Conservation (phyloP, 164 flowering plant genomes). For the Umbilicus rupestris region DNA sequence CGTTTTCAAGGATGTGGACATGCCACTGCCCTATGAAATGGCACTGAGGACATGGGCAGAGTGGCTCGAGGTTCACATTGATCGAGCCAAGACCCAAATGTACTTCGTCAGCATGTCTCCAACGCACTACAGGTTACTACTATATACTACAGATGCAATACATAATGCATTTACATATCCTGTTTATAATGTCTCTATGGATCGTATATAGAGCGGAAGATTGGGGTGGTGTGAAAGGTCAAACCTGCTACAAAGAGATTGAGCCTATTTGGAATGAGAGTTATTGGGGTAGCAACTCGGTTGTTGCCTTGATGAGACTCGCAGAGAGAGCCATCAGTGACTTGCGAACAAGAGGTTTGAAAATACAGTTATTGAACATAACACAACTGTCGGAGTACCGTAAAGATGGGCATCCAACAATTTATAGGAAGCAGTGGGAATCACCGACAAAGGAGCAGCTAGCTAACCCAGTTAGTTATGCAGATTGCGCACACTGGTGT, state of each 20-base stretch:
- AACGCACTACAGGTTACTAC: slow-evolving; percentile 38
- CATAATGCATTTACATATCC: background rate
- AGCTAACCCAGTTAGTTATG: slow-evolving; percentile 36
- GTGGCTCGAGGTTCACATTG: slow-evolving; percentile 54
- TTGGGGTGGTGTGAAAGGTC: slow-evolving; percentile 34
- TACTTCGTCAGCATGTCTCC: slow-evolving; percentile 64
- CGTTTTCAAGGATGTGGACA: slow-evolving; percentile 37
- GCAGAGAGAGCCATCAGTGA: slow-evolving; percentile 26
- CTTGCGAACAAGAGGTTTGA: slow-evolving; percentile 34
- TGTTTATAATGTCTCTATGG: background rate
- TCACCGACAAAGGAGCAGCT: slow-evolving; percentile 33
- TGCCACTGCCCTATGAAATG: slow-evolving; percentile 48
- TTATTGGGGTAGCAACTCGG: slow-evolving; percentile 35
- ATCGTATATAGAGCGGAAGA: slow-evolving; percentile 34
- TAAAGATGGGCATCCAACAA: slow-evolving; percentile 70
- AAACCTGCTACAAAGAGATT: slow-evolving; percentile 51
- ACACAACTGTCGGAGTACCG: slow-evolving; percentile 71
- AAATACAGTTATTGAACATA: slow-evolving; percentile 47
- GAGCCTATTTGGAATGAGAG: slow-evolving; percentile 32
- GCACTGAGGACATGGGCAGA: slow-evolving; percentile 65
- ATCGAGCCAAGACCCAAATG: slow-evolving; percentile 36
- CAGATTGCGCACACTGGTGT: slow-evolving; percentile 86
- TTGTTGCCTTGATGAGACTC: slow-evolving; percentile 33
- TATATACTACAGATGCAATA: background rate
- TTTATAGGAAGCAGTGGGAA: slow-evolving; percentile 52